Base-by-base conservation (phyloP, 495 filamentous ascomycete species). In the Xeromyces bisporus region DNA sequence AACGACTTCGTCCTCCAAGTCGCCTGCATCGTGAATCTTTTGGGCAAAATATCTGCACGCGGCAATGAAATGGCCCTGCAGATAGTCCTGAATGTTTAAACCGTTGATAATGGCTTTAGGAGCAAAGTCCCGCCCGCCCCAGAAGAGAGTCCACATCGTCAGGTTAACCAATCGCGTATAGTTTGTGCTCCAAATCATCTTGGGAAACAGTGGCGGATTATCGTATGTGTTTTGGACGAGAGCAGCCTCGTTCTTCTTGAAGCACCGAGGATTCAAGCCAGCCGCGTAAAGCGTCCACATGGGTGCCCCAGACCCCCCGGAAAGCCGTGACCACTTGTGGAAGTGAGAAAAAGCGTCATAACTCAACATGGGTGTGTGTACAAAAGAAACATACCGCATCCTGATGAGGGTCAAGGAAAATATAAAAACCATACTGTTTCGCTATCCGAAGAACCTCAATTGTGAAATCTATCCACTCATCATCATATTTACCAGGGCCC, bases 151-250 rank as follows among this genome's bases (percentile, higher is more conserved):
- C 46, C 93, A 96, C 43, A 96, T 86, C 26, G 81, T 81, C 39
- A 82, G 80, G 31, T 81, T 82, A 4, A 77, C 84, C 15, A 93
- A 62, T 24, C 91, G 75, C 28, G 71, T 77, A 44, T 97, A 97
- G 44, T 97, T 96, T 14, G 89, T 97, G 28, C 86, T 82, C 89
- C 89, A 97, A 13, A 93, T 84, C 89, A 97, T 97, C 55, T 96
- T 96, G 2, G 89, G 91, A 46, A 89, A 97, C 2, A 73, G 66
- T 3, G 72, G 73, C 11, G 85, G 82, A 21, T 92, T 66, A n/a
- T 83, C 76, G 43, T 79, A 93, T 0, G 79, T 87, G 44, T 96
- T 97, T 26, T 97, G 89, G 15, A 97, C 87, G 26, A 93, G 64
- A 13, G 91, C 84, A 2, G 85, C 91, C 52, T 93, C 80, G 10